These are phyloP conservation scores for Penicillium sp. DNA, from an alignment of 2,329 filamentous ascomycete genomes.

Conservation along the genomic window DNA sequence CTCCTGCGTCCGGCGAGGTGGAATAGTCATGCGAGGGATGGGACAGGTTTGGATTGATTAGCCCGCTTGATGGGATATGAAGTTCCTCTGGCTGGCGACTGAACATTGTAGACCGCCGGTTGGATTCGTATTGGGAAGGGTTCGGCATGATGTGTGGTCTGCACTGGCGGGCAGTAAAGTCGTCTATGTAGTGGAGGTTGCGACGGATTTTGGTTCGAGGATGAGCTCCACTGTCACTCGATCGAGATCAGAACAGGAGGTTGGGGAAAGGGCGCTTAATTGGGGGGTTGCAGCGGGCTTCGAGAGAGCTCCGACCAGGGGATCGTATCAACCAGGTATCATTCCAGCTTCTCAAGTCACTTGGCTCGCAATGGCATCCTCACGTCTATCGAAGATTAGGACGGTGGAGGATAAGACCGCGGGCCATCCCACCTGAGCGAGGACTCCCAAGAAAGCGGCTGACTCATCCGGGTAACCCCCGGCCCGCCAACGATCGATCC, in stretches of 20 bases:
- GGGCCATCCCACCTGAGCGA: background rate
- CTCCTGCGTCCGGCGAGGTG: conserved; percentile 45
- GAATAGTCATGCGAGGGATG: conserved; percentile 48
- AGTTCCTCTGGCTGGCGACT: conserved; percentile 54
- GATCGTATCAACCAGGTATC: conserved; percentile 14
- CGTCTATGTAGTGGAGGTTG: conserved; percentile 12
- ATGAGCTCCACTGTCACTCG: conserved; percentile 19
- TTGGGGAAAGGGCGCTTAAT: background rate
- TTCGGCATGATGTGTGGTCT: conserved; percentile 39
- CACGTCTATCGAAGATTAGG: conserved; percentile 11
- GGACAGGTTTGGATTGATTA: conserved; percentile 38
- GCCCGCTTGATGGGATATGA: conserved; percentile 48
- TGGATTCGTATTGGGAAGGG: conserved; percentile 49
- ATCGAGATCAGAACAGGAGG: conserved; percentile 5
- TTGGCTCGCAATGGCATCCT: conserved; percentile 27
- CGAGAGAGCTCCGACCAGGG: conserved; percentile 46
- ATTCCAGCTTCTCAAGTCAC: conserved; percentile 38
- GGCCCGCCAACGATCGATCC: background rate
- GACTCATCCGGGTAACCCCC: conserved; percentile 7
- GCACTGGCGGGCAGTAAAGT: conserved; percentile 14
- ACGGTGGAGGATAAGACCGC: conserved; percentile 2
- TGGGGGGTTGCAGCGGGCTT: conserved; percentile 35
- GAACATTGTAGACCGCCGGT: conserved; percentile 48
- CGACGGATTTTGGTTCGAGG: conserved; percentile 11
- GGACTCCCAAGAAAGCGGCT: background rate